Evolutionary conservation across 345 rosid genomes (phyloP).

Genomic region (Passiflora organensis): DNA sequence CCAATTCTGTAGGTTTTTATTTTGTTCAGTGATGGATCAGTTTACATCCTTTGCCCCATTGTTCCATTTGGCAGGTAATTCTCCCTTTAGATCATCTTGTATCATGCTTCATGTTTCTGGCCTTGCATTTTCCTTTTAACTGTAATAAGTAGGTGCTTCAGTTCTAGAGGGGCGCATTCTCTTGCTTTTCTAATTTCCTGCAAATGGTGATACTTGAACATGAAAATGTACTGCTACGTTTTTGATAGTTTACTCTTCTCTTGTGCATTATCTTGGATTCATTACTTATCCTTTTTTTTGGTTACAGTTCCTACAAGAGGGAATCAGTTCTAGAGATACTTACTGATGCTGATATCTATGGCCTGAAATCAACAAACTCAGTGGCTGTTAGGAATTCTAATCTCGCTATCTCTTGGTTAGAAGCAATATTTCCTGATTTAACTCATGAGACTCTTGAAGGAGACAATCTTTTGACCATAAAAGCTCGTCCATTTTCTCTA

Average conservation of each 20-base stretch:
- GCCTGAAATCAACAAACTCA: constrained; percentile 60
- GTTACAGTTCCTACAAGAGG: constrained; percentile 68
- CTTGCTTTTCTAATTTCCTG: not conserved
- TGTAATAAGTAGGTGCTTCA: not conserved
- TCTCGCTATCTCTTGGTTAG: constrained; percentile 88
- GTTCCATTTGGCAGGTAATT: constrained; percentile 89
- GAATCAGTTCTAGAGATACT: constrained; percentile 75
- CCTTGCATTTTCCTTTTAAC: not conserved
- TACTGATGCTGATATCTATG: constrained; percentile 73
- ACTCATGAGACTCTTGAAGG: constrained; percentile 42
- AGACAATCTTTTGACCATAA: constrained; percentile 41
- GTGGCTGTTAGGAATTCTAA: constrained; percentile 63
- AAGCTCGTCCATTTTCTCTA: constrained; percentile 68
- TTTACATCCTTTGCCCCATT: constrained; percentile 82
- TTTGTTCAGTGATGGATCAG: constrained; percentile 74
- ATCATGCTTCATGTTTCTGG: not conserved
- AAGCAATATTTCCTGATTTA: constrained; percentile 84
- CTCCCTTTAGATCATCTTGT: not conserved
- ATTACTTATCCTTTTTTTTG: not conserved
- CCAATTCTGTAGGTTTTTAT: constrained; percentile 66
- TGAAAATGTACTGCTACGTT: not conserved
- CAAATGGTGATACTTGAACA: not conserved
- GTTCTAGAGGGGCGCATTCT: not conserved
- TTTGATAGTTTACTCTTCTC: constrained; percentile 3
- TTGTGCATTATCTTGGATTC: constrained; percentile 19